Conservation (phyloP, 1,284 basidiomycete species). For the Tilletia setariae region DNA sequence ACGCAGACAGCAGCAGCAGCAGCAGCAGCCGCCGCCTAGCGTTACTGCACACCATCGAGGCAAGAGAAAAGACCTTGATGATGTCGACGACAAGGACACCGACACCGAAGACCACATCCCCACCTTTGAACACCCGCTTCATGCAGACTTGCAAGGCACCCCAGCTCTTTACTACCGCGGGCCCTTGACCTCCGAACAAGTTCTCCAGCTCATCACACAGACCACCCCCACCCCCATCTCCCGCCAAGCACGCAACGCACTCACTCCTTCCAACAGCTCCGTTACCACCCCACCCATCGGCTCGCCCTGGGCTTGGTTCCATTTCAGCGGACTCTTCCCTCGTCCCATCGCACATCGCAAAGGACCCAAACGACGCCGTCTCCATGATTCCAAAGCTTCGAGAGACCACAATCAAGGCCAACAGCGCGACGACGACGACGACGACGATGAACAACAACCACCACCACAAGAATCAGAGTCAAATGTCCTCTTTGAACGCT, state of each 20-base stretch:
- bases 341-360: neutral
- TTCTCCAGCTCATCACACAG: neutral
- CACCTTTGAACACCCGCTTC: neutral
- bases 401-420: neutral
- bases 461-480: too few relatives aligned
- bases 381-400: neutral
- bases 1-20: neutral
- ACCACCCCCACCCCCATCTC: neutral
- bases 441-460: too few relatives aligned
- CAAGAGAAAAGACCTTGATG: neutral
- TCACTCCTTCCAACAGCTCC: neutral
- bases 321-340: neutral
- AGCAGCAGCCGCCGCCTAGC: neutral
- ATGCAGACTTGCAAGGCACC: neutral
- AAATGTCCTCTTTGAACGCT: conserved; percentile 3
- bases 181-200: neutral
- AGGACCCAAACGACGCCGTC: neutral
- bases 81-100: neutral
- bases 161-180: neutral
- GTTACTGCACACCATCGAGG: neutral
- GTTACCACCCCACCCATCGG: too few relatives aligned
- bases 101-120: neutral
- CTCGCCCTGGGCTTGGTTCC: too few relatives aligned
- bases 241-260: neutral
- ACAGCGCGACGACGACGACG: neutral